Base-by-base conservation (phyloP, 306 rosid genomes). In the Citrullus colocynthis region DNA sequence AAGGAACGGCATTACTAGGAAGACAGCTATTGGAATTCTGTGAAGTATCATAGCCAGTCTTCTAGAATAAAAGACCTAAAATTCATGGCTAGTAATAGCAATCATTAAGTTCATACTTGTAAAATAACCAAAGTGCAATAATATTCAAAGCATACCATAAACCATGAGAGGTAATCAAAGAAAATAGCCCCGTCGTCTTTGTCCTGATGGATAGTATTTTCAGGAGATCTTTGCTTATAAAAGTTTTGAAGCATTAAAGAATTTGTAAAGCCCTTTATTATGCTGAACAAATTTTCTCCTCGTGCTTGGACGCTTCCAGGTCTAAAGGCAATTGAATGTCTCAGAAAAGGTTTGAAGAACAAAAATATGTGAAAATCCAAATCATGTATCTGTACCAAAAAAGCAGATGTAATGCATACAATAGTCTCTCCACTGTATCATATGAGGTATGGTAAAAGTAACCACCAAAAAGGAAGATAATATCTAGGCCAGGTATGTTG, bases 291-390 rank as follows among this genome's bases (percentile, higher is more conserved):
- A 89, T 96, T 96, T 48, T 92, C 99, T 79, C 99, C 99, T 0
- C 99, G 99, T 66, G 98, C 98, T 89, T 96, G 99, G 78, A 96
- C 85, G 83, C 99, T 96, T 81, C 99, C 99, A 55, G 98, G 98
- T 91, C 99, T 96, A 84, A 77, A 81, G 72, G 73, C 79, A 85
- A 80, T 79, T 75, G 70, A 77, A 83, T 36, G 71, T 75, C 84
- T 88, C 86, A 90, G 87, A 79, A 80, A 75, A 87, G 79, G 59
- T 83, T 83, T 82, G 75, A 80, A 74, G 72, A 72, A 77, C 20
- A 67, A 86, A 79, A 63, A 10, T 67, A 56, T 67, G 56, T 32
- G 39, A 80, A 86, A 59, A 78, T 77, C 75, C 62, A 78, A 81
- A 84, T 79, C 36, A 88, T 82, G 83, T 82, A 80, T 82, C 24